phyloP scores from a whole-genome alignment of 2,329 filamentous ascomycete species.

The Exophiala phaeomuriformis region DNA sequence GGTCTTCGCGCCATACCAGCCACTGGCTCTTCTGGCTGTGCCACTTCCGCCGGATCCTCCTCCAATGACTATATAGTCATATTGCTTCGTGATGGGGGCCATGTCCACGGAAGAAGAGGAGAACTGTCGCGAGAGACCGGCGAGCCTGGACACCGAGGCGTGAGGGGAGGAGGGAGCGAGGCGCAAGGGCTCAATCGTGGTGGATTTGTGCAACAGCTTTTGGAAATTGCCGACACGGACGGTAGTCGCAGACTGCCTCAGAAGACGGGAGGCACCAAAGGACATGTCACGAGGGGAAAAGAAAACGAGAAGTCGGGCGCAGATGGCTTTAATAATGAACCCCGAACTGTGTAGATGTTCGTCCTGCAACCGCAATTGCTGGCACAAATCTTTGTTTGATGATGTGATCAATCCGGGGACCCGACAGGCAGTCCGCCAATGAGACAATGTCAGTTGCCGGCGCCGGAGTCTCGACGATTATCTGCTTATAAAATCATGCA shows the following conservation, averaged over 20 bases:
- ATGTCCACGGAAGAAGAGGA: conserved; percentile 34
- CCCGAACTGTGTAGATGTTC: neutral
- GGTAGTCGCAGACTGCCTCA: conserved; percentile 10
- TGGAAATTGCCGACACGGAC: conserved; percentile 2
- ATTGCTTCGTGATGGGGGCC: conserved; percentile 43
- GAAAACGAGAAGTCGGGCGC: conserved; percentile 2
- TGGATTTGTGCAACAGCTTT: conserved; percentile 11
- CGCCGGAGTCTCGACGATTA: neutral
- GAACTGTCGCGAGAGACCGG: conserved; percentile 38
- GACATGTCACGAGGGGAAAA: conserved; percentile 20
- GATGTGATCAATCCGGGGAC: conserved; percentile 16
- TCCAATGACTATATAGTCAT: conserved; percentile 51
- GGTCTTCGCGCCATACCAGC: conserved; percentile 47
- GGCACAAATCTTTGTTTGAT: conserved; percentile 7
- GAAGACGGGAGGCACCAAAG: conserved; percentile 13
- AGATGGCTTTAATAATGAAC: conserved; percentile 4
- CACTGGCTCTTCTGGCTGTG: conserved; percentile 44
- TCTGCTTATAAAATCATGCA: conserved; percentile 10
- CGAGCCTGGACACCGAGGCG: conserved; percentile 32
- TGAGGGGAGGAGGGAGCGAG: conserved; percentile 2
- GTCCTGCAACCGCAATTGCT: neutral
- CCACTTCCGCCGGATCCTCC: conserved; percentile 48
- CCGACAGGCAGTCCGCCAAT: conserved; percentile 11
- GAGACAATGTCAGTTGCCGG: neutral
- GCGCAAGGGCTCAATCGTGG: neutral